Base-by-base conservation (phyloP, 106 monocot genomes). In the Allium cepa region DNA sequence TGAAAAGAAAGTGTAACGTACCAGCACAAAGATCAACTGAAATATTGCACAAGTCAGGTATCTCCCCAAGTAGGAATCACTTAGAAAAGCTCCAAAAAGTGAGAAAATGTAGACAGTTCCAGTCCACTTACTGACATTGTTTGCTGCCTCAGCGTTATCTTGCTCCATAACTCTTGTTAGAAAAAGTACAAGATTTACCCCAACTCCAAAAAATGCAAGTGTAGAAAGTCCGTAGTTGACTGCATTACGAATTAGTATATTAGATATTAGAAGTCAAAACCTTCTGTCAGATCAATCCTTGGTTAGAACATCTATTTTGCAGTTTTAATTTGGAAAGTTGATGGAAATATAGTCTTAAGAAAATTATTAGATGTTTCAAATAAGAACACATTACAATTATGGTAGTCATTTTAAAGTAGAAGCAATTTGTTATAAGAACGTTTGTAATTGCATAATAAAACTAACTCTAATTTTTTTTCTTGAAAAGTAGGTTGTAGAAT, bases 121-220 rank as follows among this genome's bases (percentile, higher is more conserved):
- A 2, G 84, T 91, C 91, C 87, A 84, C 60, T 84, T 87, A 84
- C 91, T 87, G 12, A 91, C 87, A 72, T 84, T 87, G 67, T 91
- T 91, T 49, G 87, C 91, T 9, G 91, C 91, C 1, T 72, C 80
- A 13, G 87, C 87, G 45, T 77, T 87, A 3, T 82, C 84, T 70
- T 91, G 87, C 4, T 84, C 69, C 12, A 91, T 65, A 47, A 91
- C 87, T 69, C 87, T 79, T 12, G 82, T 87, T 17, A 91, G 56
- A 82, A 87, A 91, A 49, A 91, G 79, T 53, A 91, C 91, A 11
- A 91, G 72, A 59, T 91, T 91, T 55, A 91, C 87, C 3, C 87
- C 91, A 47, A 91, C 81, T 53, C 91, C 91, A 62, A 87, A 91
- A 56, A 87, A 91, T 36, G 91, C 91, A 57, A 84, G 69, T 10